Evolutionary conservation across 495 filamentous ascomycete genomes (phyloP), one percentile per base, ranked within the genome.

Genomic region (Clavariopsis aquatica): DNA sequence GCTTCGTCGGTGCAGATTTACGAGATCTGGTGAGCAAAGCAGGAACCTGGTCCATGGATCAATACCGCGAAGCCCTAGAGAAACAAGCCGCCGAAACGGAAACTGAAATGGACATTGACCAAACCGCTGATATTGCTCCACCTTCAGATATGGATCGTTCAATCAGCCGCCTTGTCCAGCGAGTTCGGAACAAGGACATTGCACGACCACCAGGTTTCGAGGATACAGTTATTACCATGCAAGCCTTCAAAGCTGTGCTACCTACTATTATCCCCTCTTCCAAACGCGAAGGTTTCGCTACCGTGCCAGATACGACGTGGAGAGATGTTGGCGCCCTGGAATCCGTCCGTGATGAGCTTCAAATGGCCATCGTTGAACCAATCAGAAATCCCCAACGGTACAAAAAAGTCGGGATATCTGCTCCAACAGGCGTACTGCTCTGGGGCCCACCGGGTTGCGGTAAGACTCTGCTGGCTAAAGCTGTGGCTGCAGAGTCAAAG

Each of bases 371-470:
- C 69, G 91, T 98, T 26, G 89, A 95, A 51, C 95, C 94, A 1
- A 98, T 98, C 78, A 87, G 86, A 62, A 78, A 87, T 47, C 94
- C 94, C 0, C 89, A 92, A 38, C 82, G 88, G 27, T 98, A 93
- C 74, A 81, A 82, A 24, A 80, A 81, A 23, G 87, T 96, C 19
- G 94, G 94, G 70, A 91, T 98, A 72, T 88, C 88, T 19, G 88
- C 91, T 0, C 92, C 94, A 0, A 90, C 91, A 0, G 95, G 95
- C 28, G 90, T 98, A 15, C 83, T 98, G 12, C 88, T 98, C 61
- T 98, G 94, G 93, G 94, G 94, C 15, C 94, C 94, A 0, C 94
- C 94, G 2, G 94, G 94, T 29, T 98, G 94, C 76, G 94, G 94
- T 66, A 98, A 98, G 75, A 98, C 94, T 0, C 84, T 98, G 5